phyloP scores from a whole-genome alignment of 106 monocot species.

The Gastrodia elata region DNA sequence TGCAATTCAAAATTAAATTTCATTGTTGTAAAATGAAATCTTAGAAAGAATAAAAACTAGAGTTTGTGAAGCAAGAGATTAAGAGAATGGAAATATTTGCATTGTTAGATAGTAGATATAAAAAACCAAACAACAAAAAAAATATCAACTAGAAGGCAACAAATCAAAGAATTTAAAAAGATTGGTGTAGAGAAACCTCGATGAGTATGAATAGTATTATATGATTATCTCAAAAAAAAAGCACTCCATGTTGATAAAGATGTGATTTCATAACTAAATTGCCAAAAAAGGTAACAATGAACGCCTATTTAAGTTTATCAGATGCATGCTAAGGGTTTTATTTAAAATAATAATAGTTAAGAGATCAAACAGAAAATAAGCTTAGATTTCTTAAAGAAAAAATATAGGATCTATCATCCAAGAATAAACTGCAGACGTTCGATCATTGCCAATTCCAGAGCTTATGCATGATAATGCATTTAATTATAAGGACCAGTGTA shows the following conservation, averaged over 20 bases:
- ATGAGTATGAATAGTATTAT: too few relatives aligned
- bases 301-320: neutral
- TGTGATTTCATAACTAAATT: neutral
- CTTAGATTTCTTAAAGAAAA: neutral
- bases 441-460: neutral
- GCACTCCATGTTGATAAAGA: neutral
- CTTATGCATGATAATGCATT: neutral
- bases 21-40: neutral
- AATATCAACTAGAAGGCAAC: neutral
- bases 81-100: neutral
- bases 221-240: too few relatives aligned
- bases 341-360: neutral
- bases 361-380: neutral
- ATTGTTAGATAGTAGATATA: neutral
- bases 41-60: neutral
- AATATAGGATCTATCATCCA: neutral
- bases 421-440: neutral
- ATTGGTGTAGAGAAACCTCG: neutral
- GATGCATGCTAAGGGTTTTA: neutral
- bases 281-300: neutral
- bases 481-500: neutral
- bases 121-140: neutral
- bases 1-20: constrained; percentile 4
- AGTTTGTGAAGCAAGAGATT: neutral
- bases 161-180: neutral